Conservation (phyloP, 768 basidiomycete genomes). For the Tubosaeta sp. region DNA sequence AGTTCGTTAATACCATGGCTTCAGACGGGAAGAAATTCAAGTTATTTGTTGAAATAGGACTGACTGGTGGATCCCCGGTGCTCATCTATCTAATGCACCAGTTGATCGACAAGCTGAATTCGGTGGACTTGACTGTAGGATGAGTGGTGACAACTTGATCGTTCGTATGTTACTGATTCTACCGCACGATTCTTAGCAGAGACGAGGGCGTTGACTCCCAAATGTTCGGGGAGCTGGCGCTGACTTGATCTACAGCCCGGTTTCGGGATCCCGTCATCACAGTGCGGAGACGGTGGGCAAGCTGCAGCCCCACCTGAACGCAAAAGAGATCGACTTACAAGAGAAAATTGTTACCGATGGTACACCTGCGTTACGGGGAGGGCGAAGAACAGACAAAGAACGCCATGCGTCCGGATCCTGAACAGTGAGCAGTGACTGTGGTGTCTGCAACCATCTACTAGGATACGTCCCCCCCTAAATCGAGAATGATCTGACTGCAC, state of each 20-base stretch:
- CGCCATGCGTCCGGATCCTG: conserved; percentile 49
- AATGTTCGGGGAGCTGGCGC: neutral
- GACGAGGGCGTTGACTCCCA: conserved; percentile 39
- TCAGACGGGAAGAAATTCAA: neutral
- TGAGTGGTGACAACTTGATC: conserved; percentile 32
- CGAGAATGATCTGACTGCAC: conserved; percentile 63
- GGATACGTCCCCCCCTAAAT: conserved; percentile 85
- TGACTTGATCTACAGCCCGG: conserved; percentile 48
- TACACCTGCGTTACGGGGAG: conserved; percentile 65
- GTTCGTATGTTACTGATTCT: conserved; percentile 2
- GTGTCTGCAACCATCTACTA: too few relatives aligned
- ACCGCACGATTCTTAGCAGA: conserved; percentile 48
- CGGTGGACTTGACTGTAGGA: conserved; percentile 68
- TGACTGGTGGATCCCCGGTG: conserved; percentile 76
- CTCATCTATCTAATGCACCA: conserved; percentile 78
- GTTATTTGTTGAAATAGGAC: conserved; percentile 43
- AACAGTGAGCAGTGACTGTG: conserved; percentile 32
- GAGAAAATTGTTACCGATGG: conserved; percentile 64
- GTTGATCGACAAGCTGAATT: conserved; percentile 61
- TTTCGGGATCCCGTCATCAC: conserved; percentile 70
- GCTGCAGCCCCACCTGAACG: conserved; percentile 71
- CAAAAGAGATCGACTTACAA: conserved; percentile 58
- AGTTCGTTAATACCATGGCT: conserved; percentile 37
- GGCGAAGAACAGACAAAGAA: conserved; percentile 62
- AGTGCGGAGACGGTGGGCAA: conserved; percentile 79